Percentiles rank a stretch among this genome's conserved stretches.
Evolutionary conservation across 257 asterid genomes (phyloP).

Genomic region (Nicotiana tabacum): DNA sequence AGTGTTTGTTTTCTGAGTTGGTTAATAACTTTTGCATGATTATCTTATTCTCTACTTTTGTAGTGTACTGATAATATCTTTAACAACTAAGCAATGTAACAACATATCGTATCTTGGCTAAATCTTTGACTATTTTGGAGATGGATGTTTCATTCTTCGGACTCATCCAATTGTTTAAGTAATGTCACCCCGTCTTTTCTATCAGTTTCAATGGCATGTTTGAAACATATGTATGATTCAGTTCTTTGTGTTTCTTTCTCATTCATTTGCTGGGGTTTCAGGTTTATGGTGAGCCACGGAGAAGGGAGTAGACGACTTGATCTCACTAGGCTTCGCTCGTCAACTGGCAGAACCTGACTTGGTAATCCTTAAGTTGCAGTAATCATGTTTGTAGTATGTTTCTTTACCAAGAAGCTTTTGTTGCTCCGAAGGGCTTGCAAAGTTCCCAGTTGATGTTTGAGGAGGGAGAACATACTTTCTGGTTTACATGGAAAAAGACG

Average conservation of each 20-base stretch:
- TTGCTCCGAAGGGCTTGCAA: neutral
- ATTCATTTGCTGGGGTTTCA: too few relatives aligned
- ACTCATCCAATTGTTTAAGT: neutral
- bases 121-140: neutral
- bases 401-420: neutral
- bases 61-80: neutral
- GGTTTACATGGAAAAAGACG: neutral
- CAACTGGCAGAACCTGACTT: too few relatives aligned
- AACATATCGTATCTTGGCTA: neutral
- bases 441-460: neutral
- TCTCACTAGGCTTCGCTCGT: too few relatives aligned
- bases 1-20: neutral
- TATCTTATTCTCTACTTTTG: neutral
- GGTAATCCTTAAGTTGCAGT: too few relatives aligned
- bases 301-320: too few relatives aligned
- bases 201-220: neutral
- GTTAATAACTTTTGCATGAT: neutral
- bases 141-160: neutral
- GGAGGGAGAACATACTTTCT: neutral
- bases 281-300: too few relatives aligned
- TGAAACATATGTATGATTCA: too few relatives aligned
- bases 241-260: too few relatives aligned
- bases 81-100: neutral
- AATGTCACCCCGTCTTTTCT: neutral
- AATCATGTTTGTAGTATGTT: too few relatives aligned